Conservation (phyloP, 1,139 yeast genomes). For the Zygotorulaspora mrakii region DNA sequence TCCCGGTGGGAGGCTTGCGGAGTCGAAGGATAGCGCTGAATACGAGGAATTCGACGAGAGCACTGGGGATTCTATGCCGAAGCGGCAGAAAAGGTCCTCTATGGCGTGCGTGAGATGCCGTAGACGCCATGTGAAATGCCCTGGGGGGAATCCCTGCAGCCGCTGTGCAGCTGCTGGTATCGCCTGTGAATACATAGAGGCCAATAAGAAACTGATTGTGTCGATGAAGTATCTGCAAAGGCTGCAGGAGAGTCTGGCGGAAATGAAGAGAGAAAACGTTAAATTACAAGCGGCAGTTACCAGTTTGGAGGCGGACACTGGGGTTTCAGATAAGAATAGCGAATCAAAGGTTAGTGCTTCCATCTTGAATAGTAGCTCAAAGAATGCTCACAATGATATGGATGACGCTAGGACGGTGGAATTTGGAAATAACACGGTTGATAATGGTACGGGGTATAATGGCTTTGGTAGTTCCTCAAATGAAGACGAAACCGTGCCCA, state of each 20-base stretch:
- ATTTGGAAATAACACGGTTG: conserved; percentile 1
- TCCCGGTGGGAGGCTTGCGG: not conserved
- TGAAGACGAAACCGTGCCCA: conserved; percentile 53
- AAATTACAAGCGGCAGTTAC: conserved; percentile 45
- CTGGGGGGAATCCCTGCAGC: conserved; percentile 74
- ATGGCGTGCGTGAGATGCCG: conserved; percentile 64
- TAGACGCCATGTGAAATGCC: conserved; percentile 72
- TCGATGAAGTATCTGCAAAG: conserved; percentile 68
- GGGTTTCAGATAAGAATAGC: not conserved
- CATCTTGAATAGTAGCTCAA: not conserved
- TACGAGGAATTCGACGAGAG: conserved; percentile 5
- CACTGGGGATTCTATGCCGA: conserved; percentile 6
- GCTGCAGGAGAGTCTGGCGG: conserved; percentile 60
- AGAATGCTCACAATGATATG: not conserved
- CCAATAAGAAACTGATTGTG: conserved; percentile 72
- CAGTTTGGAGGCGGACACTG: conserved; percentile 14
- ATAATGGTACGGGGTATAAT: conserved; percentile 1
- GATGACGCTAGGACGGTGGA: not conserved
- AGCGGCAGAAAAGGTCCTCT: conserved; percentile 20
- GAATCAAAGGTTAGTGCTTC: not conserved
- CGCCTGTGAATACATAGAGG: conserved; percentile 72
- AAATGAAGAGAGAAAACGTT: conserved; percentile 52
- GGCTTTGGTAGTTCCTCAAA: conserved; percentile 5
- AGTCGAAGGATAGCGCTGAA: conserved; percentile 4
- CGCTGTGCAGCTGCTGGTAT: conserved; percentile 59